Evolutionary conservation across 768 basidiomycete genomes (phyloP).

Genomic region (Lactarius tabidus): DNA sequence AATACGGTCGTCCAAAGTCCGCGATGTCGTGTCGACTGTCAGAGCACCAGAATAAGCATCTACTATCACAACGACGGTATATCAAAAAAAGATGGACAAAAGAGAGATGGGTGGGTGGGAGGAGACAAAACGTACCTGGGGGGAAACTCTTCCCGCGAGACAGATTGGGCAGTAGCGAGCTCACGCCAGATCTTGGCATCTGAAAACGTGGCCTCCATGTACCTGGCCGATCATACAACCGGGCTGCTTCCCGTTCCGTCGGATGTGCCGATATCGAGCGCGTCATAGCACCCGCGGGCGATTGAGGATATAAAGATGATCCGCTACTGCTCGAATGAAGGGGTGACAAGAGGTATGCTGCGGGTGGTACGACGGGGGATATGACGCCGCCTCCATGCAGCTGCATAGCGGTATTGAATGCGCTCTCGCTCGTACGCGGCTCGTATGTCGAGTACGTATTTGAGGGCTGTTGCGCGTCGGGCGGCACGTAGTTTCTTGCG

Average conservation of each 20-base stretch:
- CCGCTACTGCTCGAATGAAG: slow-evolving; percentile 2
- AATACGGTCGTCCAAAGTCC: slow-evolving; percentile 29
- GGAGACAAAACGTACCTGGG: slow-evolving; percentile 13
- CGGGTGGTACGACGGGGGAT: slow-evolving; percentile 20
- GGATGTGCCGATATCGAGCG: not conserved
- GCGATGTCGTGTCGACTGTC: slow-evolving; percentile 16
- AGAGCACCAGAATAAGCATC: not conserved
- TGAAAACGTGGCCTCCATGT: slow-evolving; percentile 34
- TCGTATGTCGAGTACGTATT: slow-evolving; percentile 15
- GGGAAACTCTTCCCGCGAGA: slow-evolving; percentile 27
- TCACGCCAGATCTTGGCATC: slow-evolving; percentile 28
- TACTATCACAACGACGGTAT: not conserved
- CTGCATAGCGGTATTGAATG: slow-evolving; percentile 16
- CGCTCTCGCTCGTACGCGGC: slow-evolving; percentile 21
- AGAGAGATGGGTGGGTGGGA: not conserved
- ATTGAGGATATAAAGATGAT: slow-evolving; percentile 3
- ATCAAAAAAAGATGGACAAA: not conserved
- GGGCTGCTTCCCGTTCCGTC: slow-evolving; percentile 5
- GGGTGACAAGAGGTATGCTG: slow-evolving; percentile 16
- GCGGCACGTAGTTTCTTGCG: slow-evolving; percentile 17
- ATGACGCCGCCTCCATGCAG: not conserved
- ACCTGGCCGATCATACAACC: slow-evolving; percentile 25
- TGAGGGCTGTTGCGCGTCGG: not conserved
- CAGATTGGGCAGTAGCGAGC: slow-evolving; percentile 26
- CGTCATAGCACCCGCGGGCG: slow-evolving; percentile 7